These are phyloP conservation scores for Cymodocea nodosa DNA, from an alignment of 116 monocot genomes.

Conservation along the genomic window DNA sequence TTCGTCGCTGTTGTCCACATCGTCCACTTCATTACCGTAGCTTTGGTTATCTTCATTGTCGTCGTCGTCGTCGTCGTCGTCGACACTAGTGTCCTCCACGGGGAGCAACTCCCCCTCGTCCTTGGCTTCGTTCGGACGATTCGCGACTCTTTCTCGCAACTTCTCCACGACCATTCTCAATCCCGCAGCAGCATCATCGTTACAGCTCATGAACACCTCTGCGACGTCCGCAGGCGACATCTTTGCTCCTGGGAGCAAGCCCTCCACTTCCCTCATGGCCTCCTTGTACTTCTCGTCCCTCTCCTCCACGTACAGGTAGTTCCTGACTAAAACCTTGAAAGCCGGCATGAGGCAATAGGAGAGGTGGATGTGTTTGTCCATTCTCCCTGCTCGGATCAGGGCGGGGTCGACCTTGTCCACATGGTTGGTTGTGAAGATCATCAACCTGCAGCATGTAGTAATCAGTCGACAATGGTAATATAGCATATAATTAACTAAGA, in stretches of 20 bases:
- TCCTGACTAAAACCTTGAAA: constrained; percentile 17
- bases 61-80: too few species aligned
- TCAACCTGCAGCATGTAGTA: neutral
- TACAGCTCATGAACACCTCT: constrained; percentile 41
- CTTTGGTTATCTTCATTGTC: too few species aligned
- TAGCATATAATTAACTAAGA: too few species aligned
- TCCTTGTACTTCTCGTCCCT: constrained; percentile 1
- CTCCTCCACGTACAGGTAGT: constrained; percentile 21
- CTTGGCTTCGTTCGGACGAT: too few species aligned
- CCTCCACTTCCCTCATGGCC: constrained; percentile 19
- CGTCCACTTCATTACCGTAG: too few species aligned
- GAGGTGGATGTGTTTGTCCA: constrained; percentile 22
- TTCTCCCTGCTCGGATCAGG: constrained; percentile 19
- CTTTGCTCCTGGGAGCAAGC: constrained; percentile 12
- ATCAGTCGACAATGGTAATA: too few species aligned
- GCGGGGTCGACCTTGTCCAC: constrained; percentile 23
- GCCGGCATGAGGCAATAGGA: constrained; percentile 19
- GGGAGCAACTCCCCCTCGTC: too few species aligned
- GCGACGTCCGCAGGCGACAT: constrained; percentile 45
- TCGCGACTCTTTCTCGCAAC: constrained; percentile 2
- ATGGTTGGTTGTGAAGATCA: constrained; percentile 30
- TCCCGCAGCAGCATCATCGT: constrained; percentile 12
- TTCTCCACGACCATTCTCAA: constrained; percentile 14
- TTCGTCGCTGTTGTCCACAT: too few species aligned
- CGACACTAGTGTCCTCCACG: too few species aligned